Evolutionary conservation across 164 flowering plant genomes (phyloP), one percentile per base, ranked within the genome.

Genomic region (Malania oleifera): DNA sequence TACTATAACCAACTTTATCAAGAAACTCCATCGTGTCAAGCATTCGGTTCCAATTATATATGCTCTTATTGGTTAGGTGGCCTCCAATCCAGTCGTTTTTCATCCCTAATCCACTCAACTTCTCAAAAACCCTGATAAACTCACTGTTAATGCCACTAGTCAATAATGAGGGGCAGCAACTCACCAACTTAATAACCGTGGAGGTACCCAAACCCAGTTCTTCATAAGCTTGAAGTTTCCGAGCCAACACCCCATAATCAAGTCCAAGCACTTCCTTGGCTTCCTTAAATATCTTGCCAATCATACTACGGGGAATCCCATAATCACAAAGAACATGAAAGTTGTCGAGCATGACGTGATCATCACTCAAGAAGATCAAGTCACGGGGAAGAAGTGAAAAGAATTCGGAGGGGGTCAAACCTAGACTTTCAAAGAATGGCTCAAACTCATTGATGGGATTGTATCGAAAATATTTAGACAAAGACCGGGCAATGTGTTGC

Each of bases 341-440:
- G 27, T 86, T 86, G 22, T 79, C 80, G 8, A 82, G 70, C 73
- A 86, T 41, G n/a, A 70, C 13, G 43, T 54, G 61, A 60, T 77
- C 82, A 71, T 86, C 93, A 29, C 68, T 67, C 41, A 86, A 50
- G 68, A 64, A 86, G 64, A 82, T 76, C 71, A 83, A 52, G 28
- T 63, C 52, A 26, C 63, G 70, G 0, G 89, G 93, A 54, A 84
- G 82, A 49, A 76, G 38, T 1, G 71, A 18, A 0, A 64, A 19
- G 5, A 70, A 11, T 49, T 82, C 83, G 18, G 66, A 64, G 0
- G 77, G 83, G 19, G n/a, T 37, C 70, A 84, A 71, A 45, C 89
- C 89, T 63, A 86, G 57, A 45, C 87, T 86, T 72, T 86, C 89
- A 19, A 84, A 75, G 49, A 84, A 86, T 0, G 92, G 85, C 39